Evolutionary conservation across 495 filamentous ascomycete genomes (phyloP).

Genomic region (Penicillium robsamsonii): DNA sequence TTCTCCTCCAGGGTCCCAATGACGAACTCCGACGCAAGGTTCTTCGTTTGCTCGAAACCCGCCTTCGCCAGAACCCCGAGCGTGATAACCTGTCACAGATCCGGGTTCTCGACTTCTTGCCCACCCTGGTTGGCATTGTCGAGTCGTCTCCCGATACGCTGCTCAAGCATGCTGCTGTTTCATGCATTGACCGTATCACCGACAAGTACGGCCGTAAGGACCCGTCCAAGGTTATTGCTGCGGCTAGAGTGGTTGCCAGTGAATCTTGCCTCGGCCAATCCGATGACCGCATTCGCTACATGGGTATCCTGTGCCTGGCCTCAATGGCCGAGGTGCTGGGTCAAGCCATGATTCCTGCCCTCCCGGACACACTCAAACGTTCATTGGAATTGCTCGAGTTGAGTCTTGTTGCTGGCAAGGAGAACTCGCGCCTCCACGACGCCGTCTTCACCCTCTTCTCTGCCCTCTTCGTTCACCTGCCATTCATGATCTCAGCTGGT

Average conservation of each 20-base stretch:
- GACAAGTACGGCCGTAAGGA: constrained; percentile 92
- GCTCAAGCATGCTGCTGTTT: constrained; percentile 76
- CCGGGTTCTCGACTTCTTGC: constrained; percentile 73
- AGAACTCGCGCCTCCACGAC: constrained; percentile 67
- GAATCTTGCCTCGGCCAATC: constrained; percentile 68
- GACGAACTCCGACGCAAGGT: constrained; percentile 73
- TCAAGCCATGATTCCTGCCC: constrained; percentile 75
- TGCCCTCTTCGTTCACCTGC: constrained; percentile 73
- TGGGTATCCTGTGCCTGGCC: constrained; percentile 83
- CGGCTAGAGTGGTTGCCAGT: constrained; percentile 74
- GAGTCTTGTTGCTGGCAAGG: constrained; percentile 52
- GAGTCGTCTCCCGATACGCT: constrained; percentile 64
- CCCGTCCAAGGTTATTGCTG: constrained; percentile 57
- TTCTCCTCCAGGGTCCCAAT: constrained; percentile 68
- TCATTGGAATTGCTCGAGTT: constrained; percentile 65
- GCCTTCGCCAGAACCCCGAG: constrained; percentile 66
- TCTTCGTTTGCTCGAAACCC: constrained; percentile 71
- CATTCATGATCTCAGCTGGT: constrained; percentile 75
- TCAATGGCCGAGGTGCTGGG: constrained; percentile 85
- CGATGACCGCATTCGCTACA: constrained; percentile 68
- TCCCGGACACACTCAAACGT: constrained; percentile 70
- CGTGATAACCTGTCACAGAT: constrained; percentile 62
- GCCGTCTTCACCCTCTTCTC: constrained; percentile 76
- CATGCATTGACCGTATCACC: constrained; percentile 84
- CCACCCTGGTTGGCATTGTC: constrained; percentile 70